Evolutionary conservation across 2,329 filamentous ascomycete species (phyloP).

Genomic region (Ceratocystis albifundus): DNA sequence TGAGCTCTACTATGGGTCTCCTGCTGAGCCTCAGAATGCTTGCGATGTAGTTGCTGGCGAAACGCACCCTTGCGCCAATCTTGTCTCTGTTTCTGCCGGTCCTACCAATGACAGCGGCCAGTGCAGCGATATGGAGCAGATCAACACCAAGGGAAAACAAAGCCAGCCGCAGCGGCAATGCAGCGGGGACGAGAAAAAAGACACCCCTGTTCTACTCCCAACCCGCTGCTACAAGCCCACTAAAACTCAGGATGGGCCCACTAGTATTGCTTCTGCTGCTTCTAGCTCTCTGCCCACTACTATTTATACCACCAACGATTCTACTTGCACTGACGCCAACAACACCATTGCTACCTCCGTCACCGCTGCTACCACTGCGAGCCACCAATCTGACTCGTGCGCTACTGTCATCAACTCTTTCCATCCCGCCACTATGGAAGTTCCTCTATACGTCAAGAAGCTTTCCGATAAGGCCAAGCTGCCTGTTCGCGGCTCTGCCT

Average conservation of each 20-base stretch:
- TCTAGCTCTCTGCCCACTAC: neutral
- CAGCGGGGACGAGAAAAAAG: neutral
- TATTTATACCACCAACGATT: neutral
- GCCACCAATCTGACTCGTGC: too few species aligned
- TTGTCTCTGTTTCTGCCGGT: neutral
- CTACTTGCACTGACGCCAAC: neutral
- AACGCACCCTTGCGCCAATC: neutral
- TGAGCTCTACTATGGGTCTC: neutral
- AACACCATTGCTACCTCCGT: neutral
- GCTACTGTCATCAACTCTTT: neutral
- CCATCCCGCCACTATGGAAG: conserved; percentile 6
- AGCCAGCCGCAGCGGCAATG: neutral
- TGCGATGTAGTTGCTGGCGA: neutral
- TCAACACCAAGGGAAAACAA: neutral
- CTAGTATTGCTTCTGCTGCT: neutral
- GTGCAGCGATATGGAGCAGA: neutral
- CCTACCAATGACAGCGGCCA: neutral
- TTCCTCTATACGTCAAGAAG: conserved; percentile 74
- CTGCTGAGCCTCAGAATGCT: neutral
- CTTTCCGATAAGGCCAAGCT: conserved; percentile 66
- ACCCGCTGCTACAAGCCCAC: neutral
- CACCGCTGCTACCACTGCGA: neutral
- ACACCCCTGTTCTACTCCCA: neutral
- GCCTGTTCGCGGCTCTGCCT: conserved; percentile 78
- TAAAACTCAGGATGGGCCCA: neutral